Evolutionary conservation across 176 grass and related monocot species (phyloP).

Genomic region (Oryza australiensis): DNA sequence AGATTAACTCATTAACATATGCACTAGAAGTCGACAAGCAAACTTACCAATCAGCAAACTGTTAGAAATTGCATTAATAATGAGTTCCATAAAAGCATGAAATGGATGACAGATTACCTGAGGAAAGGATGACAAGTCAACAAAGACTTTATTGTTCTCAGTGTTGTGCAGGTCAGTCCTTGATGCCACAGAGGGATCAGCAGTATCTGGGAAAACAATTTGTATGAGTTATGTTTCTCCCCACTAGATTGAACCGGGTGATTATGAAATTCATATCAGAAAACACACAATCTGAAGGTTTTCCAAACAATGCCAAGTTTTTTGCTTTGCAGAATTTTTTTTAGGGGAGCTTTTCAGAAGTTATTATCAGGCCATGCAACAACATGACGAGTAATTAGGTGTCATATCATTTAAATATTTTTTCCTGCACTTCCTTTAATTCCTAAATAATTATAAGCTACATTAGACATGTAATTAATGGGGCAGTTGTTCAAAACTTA

Average conservation of each 20-base stretch:
- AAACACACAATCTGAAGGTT: background rate
- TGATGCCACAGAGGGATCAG: conserved; percentile 3
- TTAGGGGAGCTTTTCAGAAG: background rate
- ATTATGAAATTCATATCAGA: background rate
- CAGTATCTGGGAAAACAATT: conserved; percentile 37
- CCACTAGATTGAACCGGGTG: background rate
- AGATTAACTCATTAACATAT: conserved; percentile 12
- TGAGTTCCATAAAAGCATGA: background rate
- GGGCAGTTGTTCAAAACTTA: background rate
- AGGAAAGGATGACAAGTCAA: conserved; percentile 17
- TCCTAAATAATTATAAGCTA: background rate
- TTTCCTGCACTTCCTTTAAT: background rate
- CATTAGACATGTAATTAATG: background rate
- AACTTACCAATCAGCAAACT: conserved; percentile 1
- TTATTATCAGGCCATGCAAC: background rate
- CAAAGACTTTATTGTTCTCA: conserved; percentile 28
- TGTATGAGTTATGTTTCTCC: conserved; percentile 25
- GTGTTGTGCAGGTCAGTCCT: conserved; percentile 32
- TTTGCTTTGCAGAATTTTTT: background rate
- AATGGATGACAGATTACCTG: conserved; percentile 29
- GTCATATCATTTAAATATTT: conserved; percentile 7
- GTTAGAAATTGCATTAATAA: conserved; percentile 2
- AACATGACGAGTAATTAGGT: background rate
- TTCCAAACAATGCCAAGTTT: conserved; percentile 1
- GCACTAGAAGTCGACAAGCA: background rate